Percentiles rank a stretch among this genome's conserved stretches.
Evolutionary conservation across 768 basidiomycete genomes (phyloP).

Genomic region (Calocybe cyanea): DNA sequence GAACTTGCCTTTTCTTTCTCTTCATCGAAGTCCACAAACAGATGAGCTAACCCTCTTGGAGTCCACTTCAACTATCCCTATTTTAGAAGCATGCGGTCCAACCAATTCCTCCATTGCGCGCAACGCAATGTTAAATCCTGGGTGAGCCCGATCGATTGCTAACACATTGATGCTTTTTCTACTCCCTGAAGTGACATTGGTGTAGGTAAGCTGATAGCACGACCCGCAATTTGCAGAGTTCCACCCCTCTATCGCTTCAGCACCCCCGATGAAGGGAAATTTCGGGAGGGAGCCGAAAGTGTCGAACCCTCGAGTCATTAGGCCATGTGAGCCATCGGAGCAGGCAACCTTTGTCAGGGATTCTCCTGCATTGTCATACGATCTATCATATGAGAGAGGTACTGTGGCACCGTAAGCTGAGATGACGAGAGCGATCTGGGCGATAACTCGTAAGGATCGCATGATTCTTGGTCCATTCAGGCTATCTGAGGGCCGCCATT

Average conservation of each 20-base stretch:
- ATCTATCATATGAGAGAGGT: conserved; percentile 29
- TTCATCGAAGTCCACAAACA: conserved; percentile 14
- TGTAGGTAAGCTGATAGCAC: conserved; percentile 50
- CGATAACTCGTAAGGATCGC: conserved; percentile 26
- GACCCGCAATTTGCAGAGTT: conserved; percentile 47
- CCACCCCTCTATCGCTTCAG: conserved; percentile 37
- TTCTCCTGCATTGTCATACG: conserved; percentile 31
- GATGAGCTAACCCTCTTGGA: conserved; percentile 6
- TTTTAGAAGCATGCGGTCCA: conserved; percentile 6
- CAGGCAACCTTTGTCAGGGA: conserved; percentile 41
- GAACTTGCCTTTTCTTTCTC: no score
- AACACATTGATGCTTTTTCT: conserved; percentile 35
- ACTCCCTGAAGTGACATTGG: conserved; percentile 14
- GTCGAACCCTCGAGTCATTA: conserved; percentile 33
- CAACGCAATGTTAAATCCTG: conserved; percentile 22
- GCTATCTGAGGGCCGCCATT: no score
- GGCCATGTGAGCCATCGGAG: conserved; percentile 45
- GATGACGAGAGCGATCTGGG: conserved; percentile 19
- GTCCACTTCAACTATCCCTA: conserved; percentile 11
- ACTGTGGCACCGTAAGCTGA: conserved; percentile 8
- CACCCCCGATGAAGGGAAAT: conserved; percentile 53
- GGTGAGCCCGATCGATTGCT: conserved; percentile 38
- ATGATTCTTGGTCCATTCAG: conserved; percentile 15
- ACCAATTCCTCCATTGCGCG: conserved; percentile 27
- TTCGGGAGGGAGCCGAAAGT: conserved; percentile 44